Base-by-base conservation (phyloP, 169 alveolate genomes). In the Amoebophrya sp. region DNA sequence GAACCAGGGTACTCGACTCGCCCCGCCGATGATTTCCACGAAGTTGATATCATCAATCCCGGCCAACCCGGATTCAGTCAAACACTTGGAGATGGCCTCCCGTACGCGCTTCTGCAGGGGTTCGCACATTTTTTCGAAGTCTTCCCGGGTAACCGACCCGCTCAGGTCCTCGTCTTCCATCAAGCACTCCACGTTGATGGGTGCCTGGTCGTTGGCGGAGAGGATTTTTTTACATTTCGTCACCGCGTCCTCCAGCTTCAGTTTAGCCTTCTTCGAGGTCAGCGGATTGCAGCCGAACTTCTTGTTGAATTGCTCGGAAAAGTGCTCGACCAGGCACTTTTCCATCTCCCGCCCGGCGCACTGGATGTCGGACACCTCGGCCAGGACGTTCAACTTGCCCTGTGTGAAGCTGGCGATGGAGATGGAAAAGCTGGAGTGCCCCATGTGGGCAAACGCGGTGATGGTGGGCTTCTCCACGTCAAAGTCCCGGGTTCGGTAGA, bases 1-100 rank as follows among this genome's bases (percentile, higher is more conserved):
- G 25, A 98, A 97, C 77, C 96, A 95, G 2, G 99, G 99, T 12
- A 97, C 97, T 93, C 99, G 96, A 0, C 99, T 96, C 0, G 98
- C 97, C 88, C 99, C 99, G 77, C 99, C 99, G 41, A 98, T 96
- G 92, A 98, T 96, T 94, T 98, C 99, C 38, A 98, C 97, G 47
- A 97, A 94, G 92, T 96, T 96, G 32, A 96, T 94, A 32, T 95
- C 94, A 66, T 94, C 98, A n/a, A 94, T 92, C 39, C 96, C 92
- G 12, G 94, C 77, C 88, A 96, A 95, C 77, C 95, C 94, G 77
- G 93, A 93, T 89, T 94, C 95, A 40, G 95, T 83, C 40, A 95
- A 95, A 40, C 93, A 94, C 89, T 92, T 93, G 88, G 94, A 91
- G 93, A 97, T 92, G 23, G 91, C 93, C 40, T 95, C 77, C 92